Percentiles rank a stretch among this genome's conserved stretches.
Evolutionary conservation across 768 basidiomycete species (phyloP).

Genomic region (Pisolithus albus): DNA sequence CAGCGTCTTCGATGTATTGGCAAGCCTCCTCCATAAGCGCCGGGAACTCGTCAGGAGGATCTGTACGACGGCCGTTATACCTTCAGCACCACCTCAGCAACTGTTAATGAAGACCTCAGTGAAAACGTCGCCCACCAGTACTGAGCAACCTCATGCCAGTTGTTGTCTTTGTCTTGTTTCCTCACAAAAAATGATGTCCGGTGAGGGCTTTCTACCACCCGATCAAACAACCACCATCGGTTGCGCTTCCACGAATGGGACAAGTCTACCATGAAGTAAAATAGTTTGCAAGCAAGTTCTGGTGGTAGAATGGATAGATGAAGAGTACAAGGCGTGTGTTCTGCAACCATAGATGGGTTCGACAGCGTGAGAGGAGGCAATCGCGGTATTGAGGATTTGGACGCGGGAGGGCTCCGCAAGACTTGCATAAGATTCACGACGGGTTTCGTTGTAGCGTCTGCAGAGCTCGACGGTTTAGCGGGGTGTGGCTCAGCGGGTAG

Average conservation of each 20-base stretch:
- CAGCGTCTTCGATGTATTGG: slow-evolving; percentile 56
- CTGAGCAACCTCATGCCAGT: slow-evolving; percentile 67
- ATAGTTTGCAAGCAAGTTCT: slow-evolving; percentile 68
- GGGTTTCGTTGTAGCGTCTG: slow-evolving; percentile 24
- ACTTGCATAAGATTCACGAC: slow-evolving; percentile 47
- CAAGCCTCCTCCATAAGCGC: slow-evolving; percentile 76
- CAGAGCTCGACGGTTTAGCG: slow-evolving; percentile 13
- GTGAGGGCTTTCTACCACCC: slow-evolving; percentile 78
- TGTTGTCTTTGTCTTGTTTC: slow-evolving; percentile 38
- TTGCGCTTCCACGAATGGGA: slow-evolving; percentile 62
- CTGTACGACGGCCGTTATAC: slow-evolving; percentile 72
- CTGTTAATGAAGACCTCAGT: neutral
- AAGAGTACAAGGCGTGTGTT: slow-evolving; percentile 70
- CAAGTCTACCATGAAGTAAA: slow-evolving; percentile 61
- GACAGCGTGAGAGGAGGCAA: slow-evolving; percentile 57
- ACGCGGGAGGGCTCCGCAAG: slow-evolving; percentile 43
- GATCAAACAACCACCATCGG: slow-evolving; percentile 82
- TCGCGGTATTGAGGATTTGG: slow-evolving; percentile 28
- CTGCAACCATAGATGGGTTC: slow-evolving; percentile 55
- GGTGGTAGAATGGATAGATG: slow-evolving; percentile 64
- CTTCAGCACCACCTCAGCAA: slow-evolving; percentile 31
- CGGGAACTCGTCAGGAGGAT: slow-evolving; percentile 51
- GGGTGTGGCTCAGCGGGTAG: slow-evolving; percentile 1
- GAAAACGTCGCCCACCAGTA: slow-evolving; percentile 46
- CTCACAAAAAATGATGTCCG: slow-evolving; percentile 72